phyloP scores from a whole-genome alignment of 805 yeast genomes.

The Cyberlindnera bimundalis region DNA sequence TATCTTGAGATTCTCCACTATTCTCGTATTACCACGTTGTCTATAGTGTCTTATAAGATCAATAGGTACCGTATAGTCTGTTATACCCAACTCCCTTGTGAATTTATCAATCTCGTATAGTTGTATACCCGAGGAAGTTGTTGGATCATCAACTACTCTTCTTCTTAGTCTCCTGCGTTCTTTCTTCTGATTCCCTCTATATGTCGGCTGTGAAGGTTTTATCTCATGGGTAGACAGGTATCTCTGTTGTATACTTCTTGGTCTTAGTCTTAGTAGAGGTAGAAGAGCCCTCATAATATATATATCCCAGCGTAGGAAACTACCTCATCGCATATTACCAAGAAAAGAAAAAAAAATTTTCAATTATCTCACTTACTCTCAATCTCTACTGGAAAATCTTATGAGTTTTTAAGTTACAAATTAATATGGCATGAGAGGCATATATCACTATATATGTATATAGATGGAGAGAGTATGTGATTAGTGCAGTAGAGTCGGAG shows the following conservation, averaged over 20 bases:
- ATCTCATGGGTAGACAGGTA: too few species aligned
- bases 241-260: too few species aligned
- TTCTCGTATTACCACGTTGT: constrained; percentile 4
- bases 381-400: too few species aligned
- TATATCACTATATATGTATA: too few species aligned
- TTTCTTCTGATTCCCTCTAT: background rate
- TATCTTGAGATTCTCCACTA: constrained; percentile 34
- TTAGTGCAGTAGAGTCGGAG: constrained; percentile 21
- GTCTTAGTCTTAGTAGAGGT: too few species aligned
- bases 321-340: too few species aligned
- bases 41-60: constrained; percentile 9
- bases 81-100: background rate
- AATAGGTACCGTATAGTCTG: background rate
- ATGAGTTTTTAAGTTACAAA: too few species aligned
- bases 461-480: constrained; percentile 15
- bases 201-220: background rate
- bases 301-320: too few species aligned
- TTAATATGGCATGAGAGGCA: too few species aligned
- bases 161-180: constrained; percentile 5
- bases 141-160: constrained; percentile 7
- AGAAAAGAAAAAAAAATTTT: too few species aligned
- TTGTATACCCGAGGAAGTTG: constrained; percentile 8
- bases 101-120: constrained; percentile 10
- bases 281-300: too few species aligned
- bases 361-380: too few species aligned